phyloP scores from a whole-genome alignment of 2,329 filamentous ascomycete species.

The Elsinoe arachidis region DNA sequence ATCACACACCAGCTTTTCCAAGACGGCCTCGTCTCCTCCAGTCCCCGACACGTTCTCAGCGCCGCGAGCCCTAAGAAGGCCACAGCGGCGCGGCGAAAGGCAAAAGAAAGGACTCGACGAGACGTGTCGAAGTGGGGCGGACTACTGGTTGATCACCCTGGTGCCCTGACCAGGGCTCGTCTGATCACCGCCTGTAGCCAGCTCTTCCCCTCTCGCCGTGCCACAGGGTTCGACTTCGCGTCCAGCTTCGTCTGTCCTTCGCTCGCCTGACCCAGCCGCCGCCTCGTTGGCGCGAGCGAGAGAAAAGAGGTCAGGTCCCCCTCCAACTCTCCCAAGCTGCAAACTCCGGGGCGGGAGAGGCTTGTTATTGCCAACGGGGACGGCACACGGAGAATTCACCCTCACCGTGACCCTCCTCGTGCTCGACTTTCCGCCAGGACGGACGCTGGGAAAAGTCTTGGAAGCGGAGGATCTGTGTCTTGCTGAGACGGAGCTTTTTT shows the following conservation, averaged over 20 bases:
- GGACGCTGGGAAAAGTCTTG: neutral
- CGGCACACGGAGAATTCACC: constrained; percentile 7
- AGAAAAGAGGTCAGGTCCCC: too few relatives aligned
- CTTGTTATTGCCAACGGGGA: constrained; percentile 2
- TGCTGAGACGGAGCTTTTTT: constrained; percentile 1
- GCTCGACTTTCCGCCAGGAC: neutral
- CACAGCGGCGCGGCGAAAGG: neutral
- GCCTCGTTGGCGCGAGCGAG: too few relatives aligned
- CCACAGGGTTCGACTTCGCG: neutral
- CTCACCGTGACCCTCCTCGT: neutral
- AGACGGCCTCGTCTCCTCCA: neutral
- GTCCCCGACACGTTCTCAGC: neutral
- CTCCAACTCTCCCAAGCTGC: neutral
- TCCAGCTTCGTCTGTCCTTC: neutral
- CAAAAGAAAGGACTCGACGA: neutral
- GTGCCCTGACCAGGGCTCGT: neutral
- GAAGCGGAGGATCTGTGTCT: neutral
- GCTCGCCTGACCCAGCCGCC: too few relatives aligned
- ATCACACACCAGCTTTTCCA: too few relatives aligned
- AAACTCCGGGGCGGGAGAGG: neutral
- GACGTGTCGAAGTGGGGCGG: constrained; percentile 1
- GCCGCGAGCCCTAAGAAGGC: neutral
- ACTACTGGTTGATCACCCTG: neutral
- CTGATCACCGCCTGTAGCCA: neutral
- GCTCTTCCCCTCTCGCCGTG: neutral